Evolutionary conservation across 2,329 filamentous ascomycete genomes (phyloP), one percentile per base, ranked within the genome.

Genomic region (Cyclaneusma minus): DNA sequence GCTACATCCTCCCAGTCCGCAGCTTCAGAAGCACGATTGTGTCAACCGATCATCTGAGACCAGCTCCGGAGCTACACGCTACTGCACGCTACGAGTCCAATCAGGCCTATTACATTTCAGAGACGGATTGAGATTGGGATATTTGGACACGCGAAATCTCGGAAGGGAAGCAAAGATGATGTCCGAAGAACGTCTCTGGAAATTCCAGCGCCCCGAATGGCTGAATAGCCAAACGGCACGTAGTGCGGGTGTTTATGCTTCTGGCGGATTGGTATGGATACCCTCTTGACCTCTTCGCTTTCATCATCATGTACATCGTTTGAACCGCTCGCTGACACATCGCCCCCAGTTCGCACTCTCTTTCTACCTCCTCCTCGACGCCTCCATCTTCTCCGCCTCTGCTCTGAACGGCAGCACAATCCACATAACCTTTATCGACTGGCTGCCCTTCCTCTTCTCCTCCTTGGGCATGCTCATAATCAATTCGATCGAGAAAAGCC

Each of bases 381-480:
- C 66, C 4, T 68, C 71, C 35, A 68, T 75, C 25, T 77, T 68
- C 68, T 75, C 70, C 39, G 66, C 71, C 42, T 68, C 64, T 8
- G 29, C 56, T 33, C 55, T 53, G 36, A 77, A 77, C 54, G 62
- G 58, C 32, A 71, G 67, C 14, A 21, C 30, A 18, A 53, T 67
- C 31, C 70, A 77, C 53, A 58, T 78, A 42, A 68, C 58, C 38
- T 78, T 75, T 42, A 59, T 74, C 50, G 71, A 77, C 62, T 77
- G 71, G 71, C 63, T 76, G 36, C 70, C 71, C 27, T 60, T 77
- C 38, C 63, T 76, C 48, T 76, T 75, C 56, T 68, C 63, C 37
- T 61, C 63, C 35, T 56, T 76, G 35, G 71, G 72, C 35, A 76
- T 77, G 68, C 60, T 77, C 31, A 75, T 76, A 49, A 76, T 76